Base-by-base conservation (phyloP, 2,329 filamentous ascomycete species). In the Lojkania enalia region DNA sequence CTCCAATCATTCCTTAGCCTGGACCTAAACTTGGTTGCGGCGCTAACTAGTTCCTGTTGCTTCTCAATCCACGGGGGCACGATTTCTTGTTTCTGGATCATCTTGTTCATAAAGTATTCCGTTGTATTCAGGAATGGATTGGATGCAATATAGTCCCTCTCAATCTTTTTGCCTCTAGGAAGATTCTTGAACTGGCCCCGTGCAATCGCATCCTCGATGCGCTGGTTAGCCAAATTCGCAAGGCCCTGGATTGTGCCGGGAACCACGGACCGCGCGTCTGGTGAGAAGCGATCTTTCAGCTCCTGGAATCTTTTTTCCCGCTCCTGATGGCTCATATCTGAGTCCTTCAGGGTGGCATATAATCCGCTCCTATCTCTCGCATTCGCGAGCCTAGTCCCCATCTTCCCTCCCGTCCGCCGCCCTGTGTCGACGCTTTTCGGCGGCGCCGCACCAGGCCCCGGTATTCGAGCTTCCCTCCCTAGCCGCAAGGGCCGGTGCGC, bases 21-120 rank as follows among this genome's bases (percentile, higher is more conserved):
- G 2, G 76, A 72, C 2, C 94, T 81, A 63, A 99, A 96, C 1
- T 78, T 77, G 11, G 77, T 79, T 1, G 85, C 80, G 0, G 87
- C 80, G 48, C 82, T 83, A 9, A 84, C 79, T 4, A 97, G 74
- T 60, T 96, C 90, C 65, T 97, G 92, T 68, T 99, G 94, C 72
- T 96, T 97, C 71, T 99, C 94, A 48, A 99, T 97, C 94, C 94
- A 99, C 0, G 92, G 92, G 1, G 94, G 94, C 0, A 95, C 89
- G 48, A 97, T 88, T 15, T 96, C 91, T 70, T 99, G 94, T 46
- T 87, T 86, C 72, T 96, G 88, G 52, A 99, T 96, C 75, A 97
- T 96, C 72, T 95, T 94, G 72, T 99, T 97, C 86, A 97, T 87
- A 59, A 97, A 88, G 67, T 96, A 96, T 70, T 97, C 92, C 0